Conservation (phyloP, 768 basidiomycete species). For the Guyanaporus albipodus region DNA sequence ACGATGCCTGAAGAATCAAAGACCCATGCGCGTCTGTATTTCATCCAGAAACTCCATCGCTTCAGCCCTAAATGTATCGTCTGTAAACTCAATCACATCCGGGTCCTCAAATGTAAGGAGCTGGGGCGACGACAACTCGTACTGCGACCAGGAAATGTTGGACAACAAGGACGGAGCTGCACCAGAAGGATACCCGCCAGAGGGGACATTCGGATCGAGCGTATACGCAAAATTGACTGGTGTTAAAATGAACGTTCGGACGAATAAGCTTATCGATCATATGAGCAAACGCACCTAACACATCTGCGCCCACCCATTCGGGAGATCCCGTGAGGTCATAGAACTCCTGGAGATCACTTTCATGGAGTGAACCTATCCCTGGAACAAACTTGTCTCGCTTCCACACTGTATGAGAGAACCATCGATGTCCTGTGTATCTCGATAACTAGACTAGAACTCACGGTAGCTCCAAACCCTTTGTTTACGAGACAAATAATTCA, state of each 20-base stretch:
- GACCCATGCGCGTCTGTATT: background rate
- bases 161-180: slow-evolving; percentile 9
- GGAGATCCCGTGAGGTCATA: slow-evolving; percentile 7
- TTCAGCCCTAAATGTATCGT: slow-evolving; percentile 4
- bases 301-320: slow-evolving; percentile 15
- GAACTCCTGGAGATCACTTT: slow-evolving; percentile 17
- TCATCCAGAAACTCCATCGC: slow-evolving; percentile 9
- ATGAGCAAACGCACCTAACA: slow-evolving; percentile 3
- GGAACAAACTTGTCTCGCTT: slow-evolving; percentile 14
- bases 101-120: slow-evolving; percentile 10
- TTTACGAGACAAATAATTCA: slow-evolving; percentile 9
- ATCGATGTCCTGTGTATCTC: background rate
- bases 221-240: slow-evolving; percentile 18
- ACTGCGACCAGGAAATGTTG: slow-evolving; percentile 3
- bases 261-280: background rate
- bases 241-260: background rate
- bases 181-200: slow-evolving; percentile 8
- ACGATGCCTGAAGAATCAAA: too few relatives aligned
- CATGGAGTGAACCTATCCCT: slow-evolving; percentile 17
- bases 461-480: slow-evolving; percentile 13
- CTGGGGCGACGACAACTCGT: background rate
- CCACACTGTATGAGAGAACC: slow-evolving; percentile 4
- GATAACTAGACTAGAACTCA: background rate
- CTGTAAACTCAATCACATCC: slow-evolving; percentile 5
- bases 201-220: slow-evolving; percentile 6